These are phyloP conservation scores for Physcia stellaris DNA, from an alignment of 495 filamentous ascomycete species.

Conservation along the genomic window DNA sequence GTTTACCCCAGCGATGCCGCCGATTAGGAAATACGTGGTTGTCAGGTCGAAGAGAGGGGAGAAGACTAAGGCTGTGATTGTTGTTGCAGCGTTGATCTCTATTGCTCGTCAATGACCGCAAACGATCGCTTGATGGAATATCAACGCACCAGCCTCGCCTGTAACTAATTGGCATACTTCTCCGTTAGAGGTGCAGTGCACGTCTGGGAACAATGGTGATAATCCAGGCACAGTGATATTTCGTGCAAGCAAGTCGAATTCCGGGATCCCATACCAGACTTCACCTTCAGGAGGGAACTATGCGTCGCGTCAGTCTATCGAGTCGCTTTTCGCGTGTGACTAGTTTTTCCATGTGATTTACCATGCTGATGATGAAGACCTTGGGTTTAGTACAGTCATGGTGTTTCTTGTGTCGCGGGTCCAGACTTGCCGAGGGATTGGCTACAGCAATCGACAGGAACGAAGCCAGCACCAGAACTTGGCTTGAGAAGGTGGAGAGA, in stretches of 20 bases:
- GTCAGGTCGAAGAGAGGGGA: constrained; percentile 51
- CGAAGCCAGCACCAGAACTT: neutral
- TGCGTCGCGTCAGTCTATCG: constrained; percentile 1
- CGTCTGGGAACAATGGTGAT: constrained; percentile 48
- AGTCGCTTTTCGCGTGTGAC: neutral
- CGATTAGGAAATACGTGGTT: constrained; percentile 55
- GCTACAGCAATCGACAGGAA: neutral
- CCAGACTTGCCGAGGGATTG: neutral
- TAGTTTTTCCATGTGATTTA: constrained; percentile 18
- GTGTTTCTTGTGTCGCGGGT: constrained; percentile 15
- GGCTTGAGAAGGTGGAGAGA: too few relatives aligned
- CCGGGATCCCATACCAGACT: constrained; percentile 49
- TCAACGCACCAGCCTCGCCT: constrained; percentile 24
- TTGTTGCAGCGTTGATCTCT: constrained; percentile 64
- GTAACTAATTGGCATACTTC: constrained; percentile 50
- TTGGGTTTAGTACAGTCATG: constrained; percentile 50
- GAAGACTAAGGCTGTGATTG: constrained; percentile 43
- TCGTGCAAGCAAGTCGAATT: constrained; percentile 44
- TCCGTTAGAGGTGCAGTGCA: constrained; percentile 45
- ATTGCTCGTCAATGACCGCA: constrained; percentile 1
- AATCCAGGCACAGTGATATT: constrained; percentile 57
- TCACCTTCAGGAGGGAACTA: constrained; percentile 53
- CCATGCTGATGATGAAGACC: constrained; percentile 60
- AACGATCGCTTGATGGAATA: neutral
- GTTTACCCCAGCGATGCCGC: constrained; percentile 60